Evolutionary conservation across 306 rosid species (phyloP).

Genomic region (Castanea crenata): DNA sequence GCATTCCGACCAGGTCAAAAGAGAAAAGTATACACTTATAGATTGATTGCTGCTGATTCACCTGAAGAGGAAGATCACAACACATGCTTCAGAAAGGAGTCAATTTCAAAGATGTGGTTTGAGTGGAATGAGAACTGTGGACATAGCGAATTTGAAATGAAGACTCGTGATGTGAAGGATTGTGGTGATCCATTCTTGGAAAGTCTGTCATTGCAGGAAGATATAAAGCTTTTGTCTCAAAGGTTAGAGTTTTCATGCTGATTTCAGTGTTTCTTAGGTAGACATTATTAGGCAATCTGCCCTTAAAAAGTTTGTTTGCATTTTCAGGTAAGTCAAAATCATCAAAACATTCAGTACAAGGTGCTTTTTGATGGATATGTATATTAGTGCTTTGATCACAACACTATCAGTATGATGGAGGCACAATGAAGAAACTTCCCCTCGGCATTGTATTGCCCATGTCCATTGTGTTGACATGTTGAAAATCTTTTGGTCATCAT

Average conservation of each 20-base stretch:
- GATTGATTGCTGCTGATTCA: constrained; percentile 76
- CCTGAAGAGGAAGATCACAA: constrained; percentile 80
- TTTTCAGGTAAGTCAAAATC: too few relatives aligned
- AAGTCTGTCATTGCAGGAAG: constrained; percentile 47
- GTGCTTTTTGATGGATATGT: too few relatives aligned
- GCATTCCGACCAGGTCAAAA: constrained; percentile 93
- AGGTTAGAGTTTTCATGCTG: constrained; percentile 39
- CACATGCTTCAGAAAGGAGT: constrained; percentile 74
- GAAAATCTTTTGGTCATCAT: too few relatives aligned
- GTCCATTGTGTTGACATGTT: too few relatives aligned
- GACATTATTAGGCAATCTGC: too few relatives aligned
- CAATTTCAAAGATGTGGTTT: constrained; percentile 91
- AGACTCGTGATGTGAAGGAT: constrained; percentile 47
- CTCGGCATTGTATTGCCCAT: too few relatives aligned
- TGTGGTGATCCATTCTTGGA: constrained; percentile 75
- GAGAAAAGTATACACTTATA: constrained; percentile 62
- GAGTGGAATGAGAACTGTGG: constrained; percentile 90
- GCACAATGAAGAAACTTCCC: too few relatives aligned
- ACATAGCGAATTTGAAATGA: constrained; percentile 46
- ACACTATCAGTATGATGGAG: too few relatives aligned
- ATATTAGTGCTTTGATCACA: too few relatives aligned
- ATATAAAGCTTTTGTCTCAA: constrained; percentile 63
- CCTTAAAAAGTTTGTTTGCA: too few relatives aligned
- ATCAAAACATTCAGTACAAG: too few relatives aligned
- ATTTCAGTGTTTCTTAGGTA: too few relatives aligned